Base-by-base conservation (phyloP, 1,284 basidiomycete species). In the Puccinia hordei region DNA sequence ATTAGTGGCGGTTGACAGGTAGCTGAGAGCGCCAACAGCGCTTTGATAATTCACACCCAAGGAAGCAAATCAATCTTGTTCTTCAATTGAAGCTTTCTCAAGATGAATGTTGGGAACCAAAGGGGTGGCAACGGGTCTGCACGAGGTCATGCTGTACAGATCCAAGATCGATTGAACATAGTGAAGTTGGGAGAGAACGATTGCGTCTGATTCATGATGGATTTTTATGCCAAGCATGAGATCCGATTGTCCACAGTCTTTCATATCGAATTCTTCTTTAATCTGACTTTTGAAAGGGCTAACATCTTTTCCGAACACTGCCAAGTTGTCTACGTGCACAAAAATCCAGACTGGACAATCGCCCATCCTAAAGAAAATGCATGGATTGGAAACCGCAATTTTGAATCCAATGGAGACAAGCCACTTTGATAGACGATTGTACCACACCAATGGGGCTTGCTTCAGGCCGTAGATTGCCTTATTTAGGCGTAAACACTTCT, bases 191-290 rank as follows among this genome's bases (percentile, higher is more conserved):
- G 10, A 38, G 1, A 66, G 63, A 38, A 46, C 41, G 24, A 66
- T 66, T 17, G 19, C 63, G 10, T 46, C 17, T 9, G 12, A 17
- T 66, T 35, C 30, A 19, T 38, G 30, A 38, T 19, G 41, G 9
- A 66, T 66, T 38, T 66, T 66, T 4, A 66, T 46, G 2, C 63
- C 63, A 35, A 38, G 63, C 30, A 66, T 35, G 41, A 66, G 27
- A 27, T 66, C 63, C 10, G 63, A 2, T 12, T n/a, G 19, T 9
- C n/a, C n/a, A n/a, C n/a, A n/a, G n/a, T n/a, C n/a, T n/a, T n/a
- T n/a, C n/a, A n/a, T n/a, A n/a, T n/a, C n/a, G n/a, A n/a, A n/a
- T n/a, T n/a, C n/a, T n/a, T n/a, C n/a, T n/a, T n/a, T n/a, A n/a
- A n/a, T n/a, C n/a, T n/a, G n/a, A n/a, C n/a, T n/a, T n/a, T n/a